Conservation (phyloP, 352 stramenopile genomes). For the Globisporangium polare region DNA sequence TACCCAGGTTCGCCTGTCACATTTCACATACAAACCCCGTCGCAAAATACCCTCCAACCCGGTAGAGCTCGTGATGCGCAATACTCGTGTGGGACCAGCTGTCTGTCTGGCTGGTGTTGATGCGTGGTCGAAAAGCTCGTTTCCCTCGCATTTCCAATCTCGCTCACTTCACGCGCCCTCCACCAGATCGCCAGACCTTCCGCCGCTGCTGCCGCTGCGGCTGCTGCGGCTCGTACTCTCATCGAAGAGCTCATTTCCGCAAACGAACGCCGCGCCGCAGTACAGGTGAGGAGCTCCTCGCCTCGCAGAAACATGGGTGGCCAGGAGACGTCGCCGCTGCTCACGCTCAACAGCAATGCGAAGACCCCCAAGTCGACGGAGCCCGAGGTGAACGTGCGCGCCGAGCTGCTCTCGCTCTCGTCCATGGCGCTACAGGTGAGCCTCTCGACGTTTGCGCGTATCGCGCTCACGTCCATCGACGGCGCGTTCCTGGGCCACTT, state of each 20-base stretch:
- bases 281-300: neutral
- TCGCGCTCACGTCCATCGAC: constrained; percentile 77
- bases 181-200: neutral
- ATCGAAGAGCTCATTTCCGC: constrained; percentile 9
- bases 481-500: constrained; percentile 75
- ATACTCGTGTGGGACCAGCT: too few species aligned
- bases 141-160: neutral
- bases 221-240: too few species aligned
- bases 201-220: neutral
- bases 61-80: too few species aligned
- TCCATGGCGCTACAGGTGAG: constrained; percentile 81
- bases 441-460: constrained; percentile 73
- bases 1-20: too few species aligned
- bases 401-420: constrained; percentile 60
- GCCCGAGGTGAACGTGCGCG: constrained; percentile 38
- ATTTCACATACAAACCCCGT: too few species aligned
- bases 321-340: constrained; percentile 13
- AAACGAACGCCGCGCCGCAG: constrained; percentile 6
- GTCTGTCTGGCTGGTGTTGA: neutral
- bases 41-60: too few species aligned
- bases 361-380: neutral
- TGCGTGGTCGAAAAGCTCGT: neutral
- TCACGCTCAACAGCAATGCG: neutral
- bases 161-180: neutral
- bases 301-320: neutral